Evolutionary conservation across 805 yeast species (phyloP), one percentile per base, ranked within the genome.

Genomic region (Candida ovalis): DNA sequence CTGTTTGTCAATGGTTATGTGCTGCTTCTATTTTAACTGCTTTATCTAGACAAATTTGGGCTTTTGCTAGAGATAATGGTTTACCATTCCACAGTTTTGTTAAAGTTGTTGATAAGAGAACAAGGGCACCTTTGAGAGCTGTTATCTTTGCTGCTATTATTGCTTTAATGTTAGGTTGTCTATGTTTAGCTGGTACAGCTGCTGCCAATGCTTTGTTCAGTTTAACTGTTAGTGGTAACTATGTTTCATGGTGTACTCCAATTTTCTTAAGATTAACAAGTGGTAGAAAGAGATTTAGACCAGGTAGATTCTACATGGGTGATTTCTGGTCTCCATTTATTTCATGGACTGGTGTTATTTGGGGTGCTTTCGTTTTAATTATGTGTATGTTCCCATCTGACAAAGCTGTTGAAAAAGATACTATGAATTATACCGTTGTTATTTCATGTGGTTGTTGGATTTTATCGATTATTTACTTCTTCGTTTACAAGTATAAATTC

Each of bases 41-140:
- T 10, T 75, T 78, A 6, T 81, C 87, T 4, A 76, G 90, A 64
- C 89, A 84, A 63, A 73, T 82, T 43, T 84, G 86, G 81, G 88
- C 89, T 1, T 82, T 84, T 63, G 81, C 88, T 37, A 77, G 92
- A 68, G 92, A 85, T 62, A 82, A 83, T 58, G 90, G 89, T n/a
- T 72, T 85, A 49, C 91, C 91, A 9, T 69, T 82, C 51, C 73
- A 83, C 10, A 64, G 71, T 37, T 70, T 70, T 58, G 73, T 85
- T 52, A 80, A 82, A 54, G 76, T 69, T 40, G 86, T 86, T 40
- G 71, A 84, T 57, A 71, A 76, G 45, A 74, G 63, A 49, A 66
- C 77, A 33, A 71, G 76, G n/a, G 86, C 82, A 25, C 92, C 94
- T 13, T 64, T 82, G 27, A 73, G 82, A 56, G 89, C 91, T 2